Evolutionary conservation across 768 basidiomycete species (phyloP).

Genomic region (Lentinula sp.): DNA sequence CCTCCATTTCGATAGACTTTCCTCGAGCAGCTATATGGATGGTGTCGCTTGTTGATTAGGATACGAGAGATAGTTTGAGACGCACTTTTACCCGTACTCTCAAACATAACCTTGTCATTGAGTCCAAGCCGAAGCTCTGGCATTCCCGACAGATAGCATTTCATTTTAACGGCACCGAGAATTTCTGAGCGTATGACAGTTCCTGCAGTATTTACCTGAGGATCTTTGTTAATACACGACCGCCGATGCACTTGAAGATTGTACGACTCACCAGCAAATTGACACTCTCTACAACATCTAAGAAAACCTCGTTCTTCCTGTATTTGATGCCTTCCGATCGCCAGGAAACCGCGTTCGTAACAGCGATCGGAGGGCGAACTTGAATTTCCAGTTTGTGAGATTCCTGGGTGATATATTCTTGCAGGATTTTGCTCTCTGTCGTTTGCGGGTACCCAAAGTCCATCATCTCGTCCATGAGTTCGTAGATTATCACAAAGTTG

Average conservation of each 20-base stretch:
- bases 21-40: conserved; percentile 68
- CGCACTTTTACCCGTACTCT: conserved; percentile 91
- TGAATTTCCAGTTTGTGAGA: conserved; percentile 95
- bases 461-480: conserved; percentile 99
- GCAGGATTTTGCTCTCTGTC: conserved; percentile 97
- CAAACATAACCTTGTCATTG: conserved; percentile 99
- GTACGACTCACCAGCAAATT: conserved; percentile 73
- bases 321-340: conserved; percentile 95
- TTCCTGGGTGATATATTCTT: conserved; percentile 99
- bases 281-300: conserved; percentile 97
- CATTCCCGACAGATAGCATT: conserved; percentile 99
- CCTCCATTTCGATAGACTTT: conserved; percentile 99
- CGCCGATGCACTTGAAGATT: neutral
- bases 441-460: conserved; percentile 99
- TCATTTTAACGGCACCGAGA: conserved; percentile 99
- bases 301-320: conserved; percentile 98
- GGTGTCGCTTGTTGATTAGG: neutral
- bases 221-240: neutral
- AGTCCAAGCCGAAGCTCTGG: conserved; percentile 92
- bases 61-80: conserved; percentile 7
- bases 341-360: conserved; percentile 99
- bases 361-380: conserved; percentile 90
- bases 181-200: conserved; percentile 98
- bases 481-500: conserved; percentile 99
- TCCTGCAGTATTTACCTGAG: conserved; percentile 90